These are phyloP conservation scores for Moesziomyces globuligerus DNA, from an alignment of 1,284 basidiomycete species.

Conservation along the genomic window DNA sequence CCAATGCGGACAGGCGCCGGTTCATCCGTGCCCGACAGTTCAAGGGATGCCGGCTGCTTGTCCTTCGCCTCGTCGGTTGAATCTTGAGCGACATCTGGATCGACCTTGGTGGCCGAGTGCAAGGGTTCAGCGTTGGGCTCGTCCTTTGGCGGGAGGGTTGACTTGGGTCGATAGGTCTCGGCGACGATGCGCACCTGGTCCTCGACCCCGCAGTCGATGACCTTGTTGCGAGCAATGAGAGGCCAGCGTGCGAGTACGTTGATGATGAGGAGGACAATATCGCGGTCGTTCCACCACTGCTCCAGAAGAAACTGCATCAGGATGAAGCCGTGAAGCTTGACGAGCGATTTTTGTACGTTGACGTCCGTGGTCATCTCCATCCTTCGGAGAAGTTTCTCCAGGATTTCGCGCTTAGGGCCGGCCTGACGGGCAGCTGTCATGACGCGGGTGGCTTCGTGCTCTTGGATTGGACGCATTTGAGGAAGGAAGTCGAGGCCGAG, in stretches of 20 bases:
- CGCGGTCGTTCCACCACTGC: slow-evolving; percentile 79
- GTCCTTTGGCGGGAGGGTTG: slow-evolving; percentile 68
- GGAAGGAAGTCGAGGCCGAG: slow-evolving; percentile 88
- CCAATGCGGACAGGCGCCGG: slow-evolving; percentile 1
- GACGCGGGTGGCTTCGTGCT: slow-evolving; percentile 87
- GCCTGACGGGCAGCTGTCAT: slow-evolving; percentile 91
- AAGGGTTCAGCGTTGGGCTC: slow-evolving; percentile 66
- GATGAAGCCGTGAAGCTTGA: slow-evolving; percentile 92
- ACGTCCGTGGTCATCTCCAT: slow-evolving; percentile 89
- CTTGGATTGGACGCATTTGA: slow-evolving; percentile 77
- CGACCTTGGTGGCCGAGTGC: neutral
- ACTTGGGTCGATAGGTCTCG: slow-evolving; percentile 33
- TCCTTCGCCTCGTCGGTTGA: neutral
- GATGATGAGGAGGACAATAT: slow-evolving; percentile 76
- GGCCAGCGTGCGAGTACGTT: slow-evolving; percentile 74
- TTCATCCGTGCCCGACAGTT: neutral
- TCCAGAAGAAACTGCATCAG: slow-evolving; percentile 88
- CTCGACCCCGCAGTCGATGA: slow-evolving; percentile 75
- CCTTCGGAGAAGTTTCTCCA: slow-evolving; percentile 84
- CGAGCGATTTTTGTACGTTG: slow-evolving; percentile 81
- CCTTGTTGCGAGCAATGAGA: slow-evolving; percentile 87
- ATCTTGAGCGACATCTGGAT: slow-evolving; percentile 54
- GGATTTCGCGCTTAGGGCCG: slow-evolving; percentile 79
- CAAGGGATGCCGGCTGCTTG: neutral
- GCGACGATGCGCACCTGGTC: slow-evolving; percentile 48